These are phyloP conservation scores for Globisporangium radiosum DNA, from an alignment of 352 stramenopile species.

Conservation along the genomic window DNA sequence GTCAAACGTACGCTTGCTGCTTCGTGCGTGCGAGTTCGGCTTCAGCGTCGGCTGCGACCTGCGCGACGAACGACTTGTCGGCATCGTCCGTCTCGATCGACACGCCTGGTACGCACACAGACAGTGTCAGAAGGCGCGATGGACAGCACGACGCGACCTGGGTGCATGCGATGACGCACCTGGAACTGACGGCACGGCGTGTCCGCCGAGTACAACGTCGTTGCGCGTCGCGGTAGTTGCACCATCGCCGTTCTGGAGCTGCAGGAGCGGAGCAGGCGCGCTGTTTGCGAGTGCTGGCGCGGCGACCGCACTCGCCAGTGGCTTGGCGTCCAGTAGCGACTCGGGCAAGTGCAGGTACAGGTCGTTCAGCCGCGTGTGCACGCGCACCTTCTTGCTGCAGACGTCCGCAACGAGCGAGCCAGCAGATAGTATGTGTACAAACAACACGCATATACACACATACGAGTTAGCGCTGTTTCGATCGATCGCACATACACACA, in stretches of 20 bases:
- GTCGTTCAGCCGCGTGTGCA: constrained; percentile 57
- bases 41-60: constrained; percentile 53
- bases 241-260: constrained; percentile 11
- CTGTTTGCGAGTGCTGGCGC: constrained; percentile 4
- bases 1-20: constrained; percentile 32
- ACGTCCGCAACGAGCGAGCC: neutral
- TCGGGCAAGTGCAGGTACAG: constrained; percentile 52
- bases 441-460: constrained; percentile 2
- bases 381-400: constrained; percentile 66
- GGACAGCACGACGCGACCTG: neutral
- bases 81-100: constrained; percentile 5
- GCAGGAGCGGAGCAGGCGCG: constrained; percentile 2
- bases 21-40: constrained; percentile 36
- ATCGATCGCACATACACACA: neutral
- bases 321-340: constrained; percentile 34
- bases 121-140: neutral
- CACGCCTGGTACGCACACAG: neutral
- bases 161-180: neutral
- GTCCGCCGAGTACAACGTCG: constrained; percentile 14
- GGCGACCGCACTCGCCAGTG: constrained; percentile 1
- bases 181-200: constrained; percentile 9
- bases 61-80: constrained; percentile 34
- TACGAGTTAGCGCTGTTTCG: neutral
- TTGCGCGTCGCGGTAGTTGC: neutral
- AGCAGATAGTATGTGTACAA: neutral